These are phyloP conservation scores for Phytophthora syringae DNA, from an alignment of 352 stramenopile species.

Conservation along the genomic window DNA sequence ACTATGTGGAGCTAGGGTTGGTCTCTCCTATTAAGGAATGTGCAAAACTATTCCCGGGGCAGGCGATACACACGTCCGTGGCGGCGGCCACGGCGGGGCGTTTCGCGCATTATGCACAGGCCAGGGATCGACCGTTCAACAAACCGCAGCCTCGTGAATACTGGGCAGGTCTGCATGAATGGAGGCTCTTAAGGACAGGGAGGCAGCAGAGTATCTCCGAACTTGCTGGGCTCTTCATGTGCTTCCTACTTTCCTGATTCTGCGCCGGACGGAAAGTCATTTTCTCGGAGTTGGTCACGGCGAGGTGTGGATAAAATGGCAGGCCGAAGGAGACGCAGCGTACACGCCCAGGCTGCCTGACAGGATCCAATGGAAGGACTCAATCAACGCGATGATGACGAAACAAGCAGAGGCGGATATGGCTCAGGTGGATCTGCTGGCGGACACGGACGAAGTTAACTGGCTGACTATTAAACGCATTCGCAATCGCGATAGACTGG, in stretches of 20 bases:
- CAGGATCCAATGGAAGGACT: too few species aligned
- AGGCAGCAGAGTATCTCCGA: background rate
- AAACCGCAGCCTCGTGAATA: background rate
- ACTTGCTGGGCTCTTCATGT: background rate
- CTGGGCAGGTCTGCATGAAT: conserved; percentile 1
- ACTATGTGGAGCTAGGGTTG: background rate
- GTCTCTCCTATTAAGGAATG: background rate
- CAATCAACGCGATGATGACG: too few species aligned
- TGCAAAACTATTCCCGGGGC: background rate
- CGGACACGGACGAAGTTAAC: too few species aligned
- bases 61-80: background rate
- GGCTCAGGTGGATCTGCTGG: too few species aligned
- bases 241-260: background rate
- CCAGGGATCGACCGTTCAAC: background rate
- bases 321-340: background rate
- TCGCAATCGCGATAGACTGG: too few species aligned
- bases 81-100: background rate
- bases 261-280: background rate
- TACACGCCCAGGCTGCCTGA: too few species aligned
- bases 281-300: background rate
- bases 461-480: too few species aligned
- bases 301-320: background rate
- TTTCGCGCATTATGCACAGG: conserved; percentile 1
- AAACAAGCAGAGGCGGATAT: too few species aligned
- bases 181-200: background rate